These are phyloP conservation scores for Chrysosporium keratinophilum DNA, from an alignment of 2,329 filamentous ascomycete species.

Conservation along the genomic window DNA sequence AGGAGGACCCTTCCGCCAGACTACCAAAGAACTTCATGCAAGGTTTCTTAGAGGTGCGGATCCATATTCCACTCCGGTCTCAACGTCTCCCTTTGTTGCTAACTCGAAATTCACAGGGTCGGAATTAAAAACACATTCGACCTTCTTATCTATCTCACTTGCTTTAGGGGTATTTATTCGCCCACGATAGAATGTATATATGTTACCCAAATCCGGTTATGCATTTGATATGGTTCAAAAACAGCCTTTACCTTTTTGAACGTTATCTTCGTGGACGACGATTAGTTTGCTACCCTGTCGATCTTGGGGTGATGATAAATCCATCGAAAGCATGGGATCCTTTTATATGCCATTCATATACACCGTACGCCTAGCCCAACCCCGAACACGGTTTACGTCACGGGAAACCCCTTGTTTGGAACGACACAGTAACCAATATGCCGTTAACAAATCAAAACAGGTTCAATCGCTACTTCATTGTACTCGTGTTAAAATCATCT, in stretches of 20 bases:
- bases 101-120: constrained; percentile 2
- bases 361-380: neutral
- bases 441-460: neutral
- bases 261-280: neutral
- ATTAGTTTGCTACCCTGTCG: neutral
- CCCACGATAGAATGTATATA: constrained; percentile 14
- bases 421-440: no score
- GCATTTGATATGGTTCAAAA: neutral
- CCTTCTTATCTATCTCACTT: neutral
- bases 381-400: neutral
- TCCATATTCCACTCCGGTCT: constrained; percentile 16
- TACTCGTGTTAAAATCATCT: constrained; percentile 46
- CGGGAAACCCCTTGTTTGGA: no score
- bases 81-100: neutral
- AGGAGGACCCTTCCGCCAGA: constrained; percentile 64
- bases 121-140: constrained; percentile 1
- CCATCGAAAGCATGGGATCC: neutral
- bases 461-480: constrained; percentile 15
- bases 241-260: neutral
- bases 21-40: constrained; percentile 85
- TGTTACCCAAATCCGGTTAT: neutral
- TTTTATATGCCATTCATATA: neutral
- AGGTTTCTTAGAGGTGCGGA: constrained; percentile 80
- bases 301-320: neutral
- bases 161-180: neutral